Evolutionary conservation across 2,329 filamentous ascomycete genomes (phyloP), one percentile per base, ranked within the genome.

Genomic region (Herpotrichia juniperi): DNA sequence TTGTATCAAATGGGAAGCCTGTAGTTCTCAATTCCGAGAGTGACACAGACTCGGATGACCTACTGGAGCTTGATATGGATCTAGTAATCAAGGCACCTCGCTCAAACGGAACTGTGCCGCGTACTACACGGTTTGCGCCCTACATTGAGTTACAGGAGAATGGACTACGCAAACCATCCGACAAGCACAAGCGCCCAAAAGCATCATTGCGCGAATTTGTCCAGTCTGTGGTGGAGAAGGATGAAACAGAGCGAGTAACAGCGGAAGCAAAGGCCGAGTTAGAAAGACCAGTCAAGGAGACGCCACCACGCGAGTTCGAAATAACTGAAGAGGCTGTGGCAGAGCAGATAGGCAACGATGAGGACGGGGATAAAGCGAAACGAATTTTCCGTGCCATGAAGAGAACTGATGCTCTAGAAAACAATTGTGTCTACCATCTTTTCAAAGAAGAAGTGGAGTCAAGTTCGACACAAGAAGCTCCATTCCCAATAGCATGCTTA

Each of bases 11-110:
- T 61, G 83, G 83, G 2, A 68, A 69, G 46, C 59, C 62, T 9
- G 58, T 74, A 2, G 77, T 93, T 21, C 80, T 80, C 40, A 87
- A 84, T 48, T 92, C 90, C 0, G 90, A 93, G 63, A 87, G 88
- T 9, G 88, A 89, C n/a, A 82, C 82, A 16, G 81, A 81, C 24
- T 67, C 62, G 8, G 50, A 52, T 43, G 48, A 25, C 6, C 50
- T 72, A 2, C 52, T 53, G 10, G 80, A 83, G 43, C 87, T 87
- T 0, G 77, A 83, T 51, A 78, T 74, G 26, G 58, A 62, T 8
- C 19, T 54, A 42, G 31, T 19, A 24, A 46, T 48, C 14, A 7
- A 12, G 16, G n/a, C 6, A 4, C 19, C 25, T 9, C 21, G 11
- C 22, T 6, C 6, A 3, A 42, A 8, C 10, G 39, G 21, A 6